These are phyloP conservation scores for Neophaeococcomyces aloes DNA, from an alignment of 2,329 filamentous ascomycete species.

Conservation along the genomic window DNA sequence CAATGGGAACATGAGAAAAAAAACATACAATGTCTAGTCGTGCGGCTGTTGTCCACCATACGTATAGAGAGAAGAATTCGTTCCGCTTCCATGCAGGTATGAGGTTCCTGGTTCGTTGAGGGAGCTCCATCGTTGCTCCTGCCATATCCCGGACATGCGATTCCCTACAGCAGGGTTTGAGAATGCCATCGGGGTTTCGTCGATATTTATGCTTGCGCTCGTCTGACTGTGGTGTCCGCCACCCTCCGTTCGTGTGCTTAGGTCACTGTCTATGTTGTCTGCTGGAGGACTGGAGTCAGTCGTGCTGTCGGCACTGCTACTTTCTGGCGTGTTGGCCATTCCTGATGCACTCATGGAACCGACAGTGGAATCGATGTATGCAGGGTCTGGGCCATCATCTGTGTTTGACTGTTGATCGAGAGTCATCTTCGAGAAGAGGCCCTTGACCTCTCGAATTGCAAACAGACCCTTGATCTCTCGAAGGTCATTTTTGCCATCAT, in stretches of 20 bases:
- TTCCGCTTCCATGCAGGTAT: too few relatives aligned
- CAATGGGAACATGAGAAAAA: too few relatives aligned
- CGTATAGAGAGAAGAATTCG: too few relatives aligned
- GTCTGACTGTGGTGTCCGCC: not conserved
- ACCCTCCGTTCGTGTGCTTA: not conserved
- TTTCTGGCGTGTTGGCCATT: slow-evolving; percentile 2
- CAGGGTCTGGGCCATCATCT: slow-evolving; percentile 15
- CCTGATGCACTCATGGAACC: slow-evolving; percentile 2
- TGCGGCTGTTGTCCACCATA: too few relatives aligned
- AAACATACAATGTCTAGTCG: too few relatives aligned
- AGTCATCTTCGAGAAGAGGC: slow-evolving; percentile 57
- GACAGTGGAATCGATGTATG: not conserved
- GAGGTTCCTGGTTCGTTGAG: too few relatives aligned
- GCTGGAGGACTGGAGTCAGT: slow-evolving; percentile 1
- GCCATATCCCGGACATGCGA: slow-evolving; percentile 5
- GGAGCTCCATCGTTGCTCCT: not conserved
- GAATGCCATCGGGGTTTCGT: not conserved
- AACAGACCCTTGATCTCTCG: slow-evolving; percentile 55
- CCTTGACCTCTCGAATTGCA: too few relatives aligned
- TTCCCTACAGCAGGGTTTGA: not conserved
- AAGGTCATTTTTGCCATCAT: slow-evolving; percentile 37
- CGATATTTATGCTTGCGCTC: not conserved
- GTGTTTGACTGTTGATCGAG: slow-evolving; percentile 32
- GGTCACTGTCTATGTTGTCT: not conserved
- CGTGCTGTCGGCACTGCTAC: slow-evolving; percentile 1